These are phyloP conservation scores for Saccharomycopsis olivae DNA, from an alignment of 805 yeast species.

Conservation along the genomic window DNA sequence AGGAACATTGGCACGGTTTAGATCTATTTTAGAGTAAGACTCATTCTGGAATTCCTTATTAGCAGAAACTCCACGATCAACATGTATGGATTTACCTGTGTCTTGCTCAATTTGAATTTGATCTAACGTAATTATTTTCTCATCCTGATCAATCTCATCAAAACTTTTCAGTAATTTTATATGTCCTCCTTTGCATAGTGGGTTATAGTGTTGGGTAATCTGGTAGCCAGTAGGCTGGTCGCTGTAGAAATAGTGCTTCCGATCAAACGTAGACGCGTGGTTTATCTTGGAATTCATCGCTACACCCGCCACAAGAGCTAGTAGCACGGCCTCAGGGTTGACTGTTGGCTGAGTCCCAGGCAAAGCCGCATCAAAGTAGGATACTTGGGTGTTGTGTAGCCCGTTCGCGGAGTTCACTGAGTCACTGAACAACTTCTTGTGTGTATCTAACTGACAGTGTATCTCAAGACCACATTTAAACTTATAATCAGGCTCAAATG, in stretches of 20 bases:
- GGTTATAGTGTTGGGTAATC: constrained; percentile 79
- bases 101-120: constrained; percentile 94
- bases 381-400: constrained; percentile 58
- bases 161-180: constrained; percentile 36
- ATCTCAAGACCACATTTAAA: constrained; percentile 86
- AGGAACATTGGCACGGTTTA: constrained; percentile 79
- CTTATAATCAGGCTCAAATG: constrained; percentile 21
- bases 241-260: constrained; percentile 93
- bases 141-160: constrained; percentile 39
- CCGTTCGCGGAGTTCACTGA: constrained; percentile 38
- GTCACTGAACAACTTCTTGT: constrained; percentile 64
- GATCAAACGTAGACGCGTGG: constrained; percentile 58
- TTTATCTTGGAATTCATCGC: constrained; percentile 56
- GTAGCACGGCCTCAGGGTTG: constrained; percentile 61
- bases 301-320: constrained; percentile 63
- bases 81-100: constrained; percentile 71
- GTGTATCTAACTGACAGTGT: constrained; percentile 78
- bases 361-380: constrained; percentile 73
- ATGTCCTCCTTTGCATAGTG: constrained; percentile 63
- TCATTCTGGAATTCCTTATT: constrained; percentile 9
- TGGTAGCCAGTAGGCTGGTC: constrained; percentile 97
- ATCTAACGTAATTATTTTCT: constrained; percentile 46
- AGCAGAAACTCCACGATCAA: constrained; percentile 25
- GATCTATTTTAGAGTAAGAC: constrained; percentile 45
- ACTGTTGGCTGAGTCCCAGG: constrained; percentile 90